phyloP scores from a whole-genome alignment of 2,329 filamentous ascomycete genomes.

The Fusarium xylarioides region DNA sequence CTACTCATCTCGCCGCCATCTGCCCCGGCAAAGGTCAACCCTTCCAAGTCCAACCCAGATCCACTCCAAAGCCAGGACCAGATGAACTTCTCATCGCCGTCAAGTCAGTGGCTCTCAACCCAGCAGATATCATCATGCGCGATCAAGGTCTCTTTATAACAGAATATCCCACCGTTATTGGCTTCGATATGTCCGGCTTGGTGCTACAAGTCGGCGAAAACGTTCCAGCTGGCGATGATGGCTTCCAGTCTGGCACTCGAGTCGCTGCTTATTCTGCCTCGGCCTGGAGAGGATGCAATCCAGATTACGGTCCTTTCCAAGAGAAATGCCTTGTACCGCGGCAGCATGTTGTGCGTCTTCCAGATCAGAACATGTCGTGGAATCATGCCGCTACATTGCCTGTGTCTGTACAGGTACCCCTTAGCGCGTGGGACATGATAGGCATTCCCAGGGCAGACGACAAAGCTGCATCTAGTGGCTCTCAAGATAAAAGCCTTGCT shows the following conservation, averaged over 20 bases:
- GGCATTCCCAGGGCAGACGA: no score
- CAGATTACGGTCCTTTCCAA: constrained; percentile 59
- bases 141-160: constrained; percentile 52
- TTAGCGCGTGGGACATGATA: constrained; percentile 52
- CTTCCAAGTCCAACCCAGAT: constrained; percentile 49
- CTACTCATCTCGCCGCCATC: constrained; percentile 54
- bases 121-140: constrained; percentile 55
- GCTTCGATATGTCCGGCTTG: constrained; percentile 55
- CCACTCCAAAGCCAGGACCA: constrained; percentile 56
- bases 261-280: constrained; percentile 51
- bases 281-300: constrained; percentile 53
- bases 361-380: constrained; percentile 48
- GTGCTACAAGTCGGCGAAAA: constrained; percentile 53
- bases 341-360: constrained; percentile 51
- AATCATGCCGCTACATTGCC: constrained; percentile 52
- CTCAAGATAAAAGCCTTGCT: not conserved
- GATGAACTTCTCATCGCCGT: constrained; percentile 58
- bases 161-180: constrained; percentile 53
- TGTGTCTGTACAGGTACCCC: constrained; percentile 49
- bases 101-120: constrained; percentile 59
- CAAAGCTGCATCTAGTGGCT: no score
- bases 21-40: constrained; percentile 47
- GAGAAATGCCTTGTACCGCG: constrained; percentile 54
- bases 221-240: constrained; percentile 43
- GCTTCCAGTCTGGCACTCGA: constrained; percentile 49